phyloP scores from a whole-genome alignment of 73 alveolate species.

The Paramecium tetraurelia region DNA sequence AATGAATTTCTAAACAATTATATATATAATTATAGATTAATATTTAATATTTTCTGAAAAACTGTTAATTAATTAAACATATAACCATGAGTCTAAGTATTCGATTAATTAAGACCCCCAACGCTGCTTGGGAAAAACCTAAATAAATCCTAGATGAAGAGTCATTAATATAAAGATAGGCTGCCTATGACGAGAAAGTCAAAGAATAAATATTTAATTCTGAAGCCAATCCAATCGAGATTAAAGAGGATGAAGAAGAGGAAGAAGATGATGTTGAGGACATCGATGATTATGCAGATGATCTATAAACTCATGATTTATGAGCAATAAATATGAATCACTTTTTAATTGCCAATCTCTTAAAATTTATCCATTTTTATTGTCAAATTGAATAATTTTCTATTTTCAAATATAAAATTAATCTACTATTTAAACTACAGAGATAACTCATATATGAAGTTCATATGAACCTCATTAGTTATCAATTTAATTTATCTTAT shows the following conservation, averaged over 20 bases:
- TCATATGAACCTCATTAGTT: too few species aligned
- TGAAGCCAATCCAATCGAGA: not conserved
- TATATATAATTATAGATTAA: not conserved
- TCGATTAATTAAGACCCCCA: not conserved
- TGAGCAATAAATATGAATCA: not conserved
- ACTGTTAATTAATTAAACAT: not conserved
- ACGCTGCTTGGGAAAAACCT: conserved; percentile 50
- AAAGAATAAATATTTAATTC: not conserved
- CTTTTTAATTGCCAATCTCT: not conserved
- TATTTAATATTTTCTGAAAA: not conserved
- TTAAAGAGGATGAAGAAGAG: conserved; percentile 44
- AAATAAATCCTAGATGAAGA: conserved; percentile 7
- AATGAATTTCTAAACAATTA: not conserved
- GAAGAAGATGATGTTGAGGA: conserved; percentile 49
- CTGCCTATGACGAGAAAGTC: conserved; percentile 18
- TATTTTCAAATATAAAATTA: too few species aligned
- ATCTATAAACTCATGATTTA: not conserved
- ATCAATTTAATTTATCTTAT: too few species aligned
- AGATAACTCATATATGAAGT: too few species aligned
- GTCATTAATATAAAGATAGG: not conserved
- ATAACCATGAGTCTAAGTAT: not conserved
- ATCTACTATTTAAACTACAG: too few species aligned
- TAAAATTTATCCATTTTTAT: not conserved
- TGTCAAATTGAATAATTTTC: too few species aligned
- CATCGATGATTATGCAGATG: conserved; percentile 47